Evolutionary conservation across 2,329 filamentous ascomycete species (phyloP), one percentile per base, ranked within the genome.

Genomic region (Colletotrichum musicola): DNA sequence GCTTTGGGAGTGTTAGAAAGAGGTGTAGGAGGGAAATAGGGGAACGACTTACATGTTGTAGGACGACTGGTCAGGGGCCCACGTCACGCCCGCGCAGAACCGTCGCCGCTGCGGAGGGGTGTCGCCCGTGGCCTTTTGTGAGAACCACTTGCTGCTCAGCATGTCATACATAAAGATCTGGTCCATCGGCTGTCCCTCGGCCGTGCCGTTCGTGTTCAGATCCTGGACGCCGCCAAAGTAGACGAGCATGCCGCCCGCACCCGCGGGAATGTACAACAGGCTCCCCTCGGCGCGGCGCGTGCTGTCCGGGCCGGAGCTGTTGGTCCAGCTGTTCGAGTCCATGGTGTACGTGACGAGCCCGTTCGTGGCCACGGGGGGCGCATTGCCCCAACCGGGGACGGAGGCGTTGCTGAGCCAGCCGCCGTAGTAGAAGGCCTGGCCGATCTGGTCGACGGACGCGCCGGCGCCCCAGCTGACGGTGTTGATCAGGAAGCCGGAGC

Each of bases 211-310:
- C 6, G 75, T 77, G 50, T 75, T 78, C 2, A 77, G 75, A 40
- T 87, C 84, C 67, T 83, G 81, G 6, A 90, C 77, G 12, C 89
- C 89, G 16, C 89, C 89, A 76, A 91, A 86, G 72, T 90, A 90
- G 1, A 90, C 79, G 30, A 91, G 78, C 75, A 91, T 78, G 1
- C 89, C 89, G 14, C 79, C 82, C 70, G 90, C 86, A 14, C 88
- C 87, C 5, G 85, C 85, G 1, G 89, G 89, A 27, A 91, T 78
- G 71, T 87, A 90, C 0, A 88, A 77, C 83, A 91, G 83, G 4
- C 81, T 81, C 1, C 89, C 89, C 73, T 91, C 89, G 2, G 88
- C 89, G 59, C 89, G 80, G 2, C 84, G 82, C 13, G 79, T 75
- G n/a, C 73, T 75, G 73, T 89, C 87, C 2, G 85, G 86, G 0